These are phyloP conservation scores for Penicillium sp. DNA, from an alignment of 2,329 filamentous ascomycete species.

Conservation along the genomic window DNA sequence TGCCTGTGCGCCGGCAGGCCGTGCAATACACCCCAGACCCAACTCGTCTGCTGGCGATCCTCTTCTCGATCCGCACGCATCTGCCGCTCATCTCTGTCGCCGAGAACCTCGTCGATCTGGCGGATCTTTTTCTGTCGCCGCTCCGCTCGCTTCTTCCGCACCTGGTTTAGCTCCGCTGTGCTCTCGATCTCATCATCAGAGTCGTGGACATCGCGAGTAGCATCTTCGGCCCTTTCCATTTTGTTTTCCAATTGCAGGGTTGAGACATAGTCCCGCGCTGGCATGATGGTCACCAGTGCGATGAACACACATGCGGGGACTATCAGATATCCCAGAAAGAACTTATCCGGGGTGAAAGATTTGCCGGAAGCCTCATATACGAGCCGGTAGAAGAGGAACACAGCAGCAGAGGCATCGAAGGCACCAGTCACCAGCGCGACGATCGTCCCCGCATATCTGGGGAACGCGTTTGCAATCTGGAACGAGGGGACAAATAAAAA, in stretches of 20 bases:
- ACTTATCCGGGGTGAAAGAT: conserved; percentile 45
- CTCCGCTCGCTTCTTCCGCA: conserved; percentile 49
- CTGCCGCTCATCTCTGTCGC: conserved; percentile 52
- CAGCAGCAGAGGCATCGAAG: conserved; percentile 70
- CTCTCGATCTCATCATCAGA: conserved; percentile 45
- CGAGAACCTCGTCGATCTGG: conserved; percentile 63
- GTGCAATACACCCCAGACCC: conserved; percentile 79
- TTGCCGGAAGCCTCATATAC: conserved; percentile 52
- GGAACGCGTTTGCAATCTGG: conserved; percentile 74
- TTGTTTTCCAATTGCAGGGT: conserved; percentile 66
- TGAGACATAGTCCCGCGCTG: conserved; percentile 64
- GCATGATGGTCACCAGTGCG: conserved; percentile 60
- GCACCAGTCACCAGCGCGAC: conserved; percentile 70
- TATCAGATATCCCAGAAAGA: conserved; percentile 65
- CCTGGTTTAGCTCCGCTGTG: conserved; percentile 38
- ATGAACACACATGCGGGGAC: conserved; percentile 58
- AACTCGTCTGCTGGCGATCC: conserved; percentile 59
- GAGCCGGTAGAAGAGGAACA: conserved; percentile 67
- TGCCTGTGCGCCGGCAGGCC: conserved; percentile 60
- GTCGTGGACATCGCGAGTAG: conserved; percentile 39
- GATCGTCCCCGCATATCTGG: conserved; percentile 63
- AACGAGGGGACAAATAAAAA: conserved; percentile 75
- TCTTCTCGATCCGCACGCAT: conserved; percentile 56
- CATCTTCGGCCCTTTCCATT: conserved; percentile 45
- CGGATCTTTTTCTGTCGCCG: conserved; percentile 55